Conservation (phyloP, 1,284 basidiomycete species). For the Ganoderma boninense region DNA sequence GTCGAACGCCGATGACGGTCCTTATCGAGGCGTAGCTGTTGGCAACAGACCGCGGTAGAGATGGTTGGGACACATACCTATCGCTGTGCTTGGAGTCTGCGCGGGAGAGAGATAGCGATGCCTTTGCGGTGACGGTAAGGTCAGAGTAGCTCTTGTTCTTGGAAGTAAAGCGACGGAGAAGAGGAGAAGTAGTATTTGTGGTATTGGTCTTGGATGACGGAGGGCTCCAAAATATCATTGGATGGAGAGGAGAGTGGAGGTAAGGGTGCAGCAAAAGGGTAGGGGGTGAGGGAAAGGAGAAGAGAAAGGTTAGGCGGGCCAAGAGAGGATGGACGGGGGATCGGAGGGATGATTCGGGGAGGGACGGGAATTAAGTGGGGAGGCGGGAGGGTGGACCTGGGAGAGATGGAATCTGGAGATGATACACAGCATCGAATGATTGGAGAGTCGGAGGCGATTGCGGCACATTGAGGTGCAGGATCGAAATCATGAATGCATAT, state of each 20-base stretch:
- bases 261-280: slow-evolving; percentile 2
- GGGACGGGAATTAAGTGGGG: slow-evolving; percentile 13
- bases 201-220: background rate
- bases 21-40: slow-evolving; percentile 13
- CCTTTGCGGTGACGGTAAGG: slow-evolving; percentile 16
- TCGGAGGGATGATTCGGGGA: slow-evolving; percentile 14
- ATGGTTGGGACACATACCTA: slow-evolving; percentile 6
- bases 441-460: slow-evolving; percentile 8
- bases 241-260: background rate
- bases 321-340: slow-evolving; percentile 9
- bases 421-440: slow-evolving; percentile 30
- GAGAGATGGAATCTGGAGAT: slow-evolving; percentile 23
- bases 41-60: background rate
- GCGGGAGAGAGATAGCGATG: slow-evolving; percentile 15
- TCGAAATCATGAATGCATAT: slow-evolving; percentile 1
- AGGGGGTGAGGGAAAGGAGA: slow-evolving; percentile 23
- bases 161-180: slow-evolving; percentile 23
- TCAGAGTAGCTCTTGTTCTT: slow-evolving; percentile 24
- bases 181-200: background rate
- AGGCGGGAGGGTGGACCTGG: slow-evolving; percentile 5
- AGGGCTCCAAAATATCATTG: slow-evolving; percentile 5
- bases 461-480: background rate
- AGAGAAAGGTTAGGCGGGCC: slow-evolving; percentile 18
- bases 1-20: slow-evolving; percentile 19
- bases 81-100: slow-evolving; percentile 27